Evolutionary conservation across 352 stramenopile genomes (phyloP).

Genomic region (Hyaloperonospora brassicae): DNA sequence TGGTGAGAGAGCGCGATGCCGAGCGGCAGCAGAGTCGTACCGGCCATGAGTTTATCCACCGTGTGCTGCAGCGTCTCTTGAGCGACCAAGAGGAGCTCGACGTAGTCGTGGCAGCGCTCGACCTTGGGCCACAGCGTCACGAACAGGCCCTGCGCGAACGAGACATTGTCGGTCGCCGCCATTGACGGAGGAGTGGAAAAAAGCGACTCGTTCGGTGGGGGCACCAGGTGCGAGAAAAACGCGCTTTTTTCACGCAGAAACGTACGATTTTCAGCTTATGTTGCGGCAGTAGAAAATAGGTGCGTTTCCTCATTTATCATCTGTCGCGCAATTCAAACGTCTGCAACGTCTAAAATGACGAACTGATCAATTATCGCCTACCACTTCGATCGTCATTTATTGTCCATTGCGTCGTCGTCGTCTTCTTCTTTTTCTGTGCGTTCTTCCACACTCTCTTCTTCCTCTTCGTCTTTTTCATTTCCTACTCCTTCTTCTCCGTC

Average conservation of each 20-base stretch:
- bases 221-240: too few species aligned
- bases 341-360: too few species aligned
- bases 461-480: slow-evolving; percentile 13
- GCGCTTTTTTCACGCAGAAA: too few species aligned
- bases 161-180: slow-evolving; percentile 17
- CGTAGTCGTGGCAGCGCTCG: slow-evolving; percentile 71
- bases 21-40: slow-evolving; percentile 17
- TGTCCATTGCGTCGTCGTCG: slow-evolving; percentile 9
- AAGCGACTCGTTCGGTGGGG: too few species aligned
- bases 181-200: slow-evolving; percentile 3
- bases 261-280: too few species aligned
- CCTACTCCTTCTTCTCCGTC: slow-evolving; percentile 15
- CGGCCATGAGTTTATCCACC: slow-evolving; percentile 48
- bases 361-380: too few species aligned
- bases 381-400: too few species aligned
- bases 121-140: slow-evolving; percentile 78
- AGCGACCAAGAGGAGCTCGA: slow-evolving; percentile 53
- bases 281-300: too few species aligned
- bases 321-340: too few species aligned
- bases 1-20: background rate
- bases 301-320: too few species aligned
- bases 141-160: slow-evolving; percentile 73
- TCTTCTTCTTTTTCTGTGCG: slow-evolving; percentile 4
- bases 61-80: slow-evolving; percentile 69
- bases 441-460: slow-evolving; percentile 5